Conservation (phyloP, 768 basidiomycete genomes). For the Tylopilus sp. region DNA sequence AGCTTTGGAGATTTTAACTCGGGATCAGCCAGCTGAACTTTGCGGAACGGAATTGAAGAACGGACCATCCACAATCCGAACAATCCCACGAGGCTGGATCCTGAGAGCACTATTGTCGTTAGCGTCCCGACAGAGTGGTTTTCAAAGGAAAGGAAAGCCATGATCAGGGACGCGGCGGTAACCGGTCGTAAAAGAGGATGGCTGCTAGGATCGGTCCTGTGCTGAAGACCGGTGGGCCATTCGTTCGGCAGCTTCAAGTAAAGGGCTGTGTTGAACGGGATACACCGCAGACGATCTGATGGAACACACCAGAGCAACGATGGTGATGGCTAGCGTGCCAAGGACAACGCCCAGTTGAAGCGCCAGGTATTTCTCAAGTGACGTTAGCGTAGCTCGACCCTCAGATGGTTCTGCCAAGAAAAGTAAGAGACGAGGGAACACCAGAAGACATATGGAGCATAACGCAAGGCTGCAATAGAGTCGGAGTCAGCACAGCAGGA, state of each 20-base stretch:
- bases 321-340: conserved; percentile 48
- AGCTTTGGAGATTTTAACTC: conserved; percentile 43
- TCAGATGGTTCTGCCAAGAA: conserved; percentile 55
- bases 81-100: conserved; percentile 50
- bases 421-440: conserved; percentile 64
- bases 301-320: conserved; percentile 53
- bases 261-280: not conserved
- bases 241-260: conserved; percentile 42
- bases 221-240: conserved; percentile 31
- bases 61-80: conserved; percentile 74
- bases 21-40: conserved; percentile 13
- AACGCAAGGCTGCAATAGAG: conserved; percentile 30
- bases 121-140: conserved; percentile 55
- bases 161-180: conserved; percentile 47
- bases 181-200: conserved; percentile 69
- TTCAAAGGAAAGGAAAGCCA: conserved; percentile 67
- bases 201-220: conserved; percentile 21
- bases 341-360: conserved; percentile 65
- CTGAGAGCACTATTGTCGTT: conserved; percentile 46
- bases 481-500: not conserved
- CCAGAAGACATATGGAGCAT: conserved; percentile 38
- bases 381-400: conserved; percentile 47
- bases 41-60: conserved; percentile 18
- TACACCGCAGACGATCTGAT: conserved; percentile 2
- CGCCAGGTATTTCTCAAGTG: conserved; percentile 67